Conservation (phyloP, 495 filamentous ascomycete genomes). For the Astrocystis sublimbata region DNA sequence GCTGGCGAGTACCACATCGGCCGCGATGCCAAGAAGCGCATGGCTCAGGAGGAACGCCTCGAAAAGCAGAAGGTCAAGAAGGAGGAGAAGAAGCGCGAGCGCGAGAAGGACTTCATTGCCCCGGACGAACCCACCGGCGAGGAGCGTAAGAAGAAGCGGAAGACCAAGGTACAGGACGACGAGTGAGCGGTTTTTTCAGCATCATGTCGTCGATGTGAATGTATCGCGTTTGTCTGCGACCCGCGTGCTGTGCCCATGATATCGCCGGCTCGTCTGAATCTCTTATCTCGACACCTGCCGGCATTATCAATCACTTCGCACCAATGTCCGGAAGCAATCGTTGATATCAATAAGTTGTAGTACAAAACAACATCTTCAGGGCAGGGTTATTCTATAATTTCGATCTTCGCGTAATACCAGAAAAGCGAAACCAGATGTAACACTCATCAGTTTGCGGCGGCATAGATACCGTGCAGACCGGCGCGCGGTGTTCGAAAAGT, state of each 20-base stretch:
- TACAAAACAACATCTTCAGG: too few species aligned
- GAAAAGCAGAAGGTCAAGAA: slow-evolving; percentile 83
- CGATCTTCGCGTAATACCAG: too few species aligned
- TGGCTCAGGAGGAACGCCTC: slow-evolving; percentile 71
- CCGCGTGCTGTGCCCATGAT: background rate
- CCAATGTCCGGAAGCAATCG: too few species aligned
- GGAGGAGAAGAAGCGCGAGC: slow-evolving; percentile 82
- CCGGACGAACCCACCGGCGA: slow-evolving; percentile 65
- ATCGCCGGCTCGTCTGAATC: background rate
- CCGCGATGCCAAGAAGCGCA: slow-evolving; percentile 87
- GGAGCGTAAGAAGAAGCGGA: slow-evolving; percentile 62
- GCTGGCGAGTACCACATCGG: slow-evolving; percentile 94
- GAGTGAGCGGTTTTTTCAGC: slow-evolving; percentile 15
- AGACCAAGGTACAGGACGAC: slow-evolving; percentile 51
- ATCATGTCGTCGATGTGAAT: background rate
- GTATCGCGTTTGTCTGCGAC: background rate
- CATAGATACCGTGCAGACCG: too few species aligned
- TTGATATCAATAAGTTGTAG: too few species aligned
- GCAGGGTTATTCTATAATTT: too few species aligned
- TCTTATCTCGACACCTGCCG: background rate
- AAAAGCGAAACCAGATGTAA: too few species aligned
- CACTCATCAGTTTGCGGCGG: too few species aligned
- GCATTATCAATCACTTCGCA: too few species aligned
- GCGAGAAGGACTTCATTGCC: slow-evolving; percentile 81
- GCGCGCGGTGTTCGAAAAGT: too few species aligned